phyloP scores from a whole-genome alignment of 2,329 filamentous ascomycete species.

The Penicillium paneum region DNA sequence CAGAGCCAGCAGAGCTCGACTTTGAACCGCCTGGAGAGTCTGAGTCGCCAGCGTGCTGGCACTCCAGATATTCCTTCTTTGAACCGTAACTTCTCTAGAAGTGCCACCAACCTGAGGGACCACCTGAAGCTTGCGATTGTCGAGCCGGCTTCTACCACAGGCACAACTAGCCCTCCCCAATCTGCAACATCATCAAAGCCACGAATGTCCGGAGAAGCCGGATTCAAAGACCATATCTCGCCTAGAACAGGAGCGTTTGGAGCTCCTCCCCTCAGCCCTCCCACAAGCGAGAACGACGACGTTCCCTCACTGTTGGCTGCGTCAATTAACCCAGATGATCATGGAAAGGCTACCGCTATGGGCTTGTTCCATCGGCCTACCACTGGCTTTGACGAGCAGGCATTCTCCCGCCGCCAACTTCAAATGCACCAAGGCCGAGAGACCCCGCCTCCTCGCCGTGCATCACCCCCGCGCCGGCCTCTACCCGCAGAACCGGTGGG shows the following conservation, averaged over 20 bases:
- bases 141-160: constrained; percentile 21
- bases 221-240: constrained; percentile 30
- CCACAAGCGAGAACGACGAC: constrained; percentile 71
- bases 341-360: constrained; percentile 75
- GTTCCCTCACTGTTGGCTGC: constrained; percentile 58
- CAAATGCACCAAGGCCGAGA: constrained; percentile 75
- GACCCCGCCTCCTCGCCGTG: constrained; percentile 49
- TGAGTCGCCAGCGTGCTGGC: constrained; percentile 63
- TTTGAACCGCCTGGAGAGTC: constrained; percentile 73
- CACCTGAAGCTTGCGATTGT: constrained; percentile 35
- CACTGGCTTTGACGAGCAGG: constrained; percentile 76
- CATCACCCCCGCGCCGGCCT: constrained; percentile 27
- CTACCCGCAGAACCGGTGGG: constrained; percentile 20
- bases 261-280: constrained; percentile 62
- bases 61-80: constrained; percentile 51
- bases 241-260: constrained; percentile 28
- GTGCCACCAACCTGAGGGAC: constrained; percentile 65
- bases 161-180: constrained; percentile 44
- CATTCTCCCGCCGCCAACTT: constrained; percentile 76
- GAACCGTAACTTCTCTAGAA: constrained; percentile 49
- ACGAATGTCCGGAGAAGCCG: constrained; percentile 36
- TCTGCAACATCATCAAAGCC: constrained; percentile 39
- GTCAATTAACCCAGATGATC: constrained; percentile 70
- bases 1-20: constrained; percentile 77
- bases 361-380: constrained; percentile 69